Conservation (phyloP, 352 stramenopile species). For the Halophytophthora polymorphica region DNA sequence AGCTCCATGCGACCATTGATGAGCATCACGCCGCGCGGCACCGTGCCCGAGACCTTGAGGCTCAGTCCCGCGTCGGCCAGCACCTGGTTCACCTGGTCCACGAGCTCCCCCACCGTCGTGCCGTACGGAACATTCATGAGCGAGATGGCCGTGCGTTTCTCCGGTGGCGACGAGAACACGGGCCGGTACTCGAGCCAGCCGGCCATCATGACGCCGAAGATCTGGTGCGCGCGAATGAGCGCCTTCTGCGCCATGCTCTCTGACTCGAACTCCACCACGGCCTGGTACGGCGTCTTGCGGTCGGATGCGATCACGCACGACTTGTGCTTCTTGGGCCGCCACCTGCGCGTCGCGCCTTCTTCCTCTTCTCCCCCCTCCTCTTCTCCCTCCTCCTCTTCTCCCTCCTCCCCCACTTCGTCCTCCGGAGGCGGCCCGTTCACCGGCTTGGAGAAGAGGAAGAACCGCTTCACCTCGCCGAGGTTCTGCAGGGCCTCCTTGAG, state of each 20-base stretch:
- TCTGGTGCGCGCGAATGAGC: slow-evolving; percentile 75
- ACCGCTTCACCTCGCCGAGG: slow-evolving; percentile 63
- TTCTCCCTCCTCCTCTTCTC: slow-evolving; percentile 28
- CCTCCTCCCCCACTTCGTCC: slow-evolving; percentile 13
- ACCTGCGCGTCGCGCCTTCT: slow-evolving; percentile 24
- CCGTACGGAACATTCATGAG: slow-evolving; percentile 80
- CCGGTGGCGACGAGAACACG: slow-evolving; percentile 59
- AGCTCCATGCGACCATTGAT: slow-evolving; percentile 80
- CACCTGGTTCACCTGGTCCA: slow-evolving; percentile 59
- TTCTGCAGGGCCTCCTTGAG: slow-evolving; percentile 60
- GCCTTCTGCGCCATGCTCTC: slow-evolving; percentile 44
- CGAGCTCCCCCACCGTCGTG: slow-evolving; percentile 52
- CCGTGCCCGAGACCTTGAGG: slow-evolving; percentile 47
- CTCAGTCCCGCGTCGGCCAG: slow-evolving; percentile 41
- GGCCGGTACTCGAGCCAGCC: slow-evolving; percentile 81
- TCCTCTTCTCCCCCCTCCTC: slow-evolving; percentile 19
- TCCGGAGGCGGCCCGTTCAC: slow-evolving; percentile 56
- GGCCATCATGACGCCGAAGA: slow-evolving; percentile 87
- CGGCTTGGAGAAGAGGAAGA: slow-evolving; percentile 68
- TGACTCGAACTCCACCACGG: slow-evolving; percentile 73
- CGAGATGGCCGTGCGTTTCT: slow-evolving; percentile 52
- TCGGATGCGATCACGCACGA: slow-evolving; percentile 75
- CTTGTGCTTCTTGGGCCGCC: slow-evolving; percentile 38
- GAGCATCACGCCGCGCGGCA: slow-evolving; percentile 63
- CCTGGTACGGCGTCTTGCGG: slow-evolving; percentile 63